Percentiles rank a stretch among this genome's conserved stretches.
These are phyloP conservation scores for Jacaranda mimosifolia DNA, from an alignment of 257 asterid species.

Conservation along the genomic window DNA sequence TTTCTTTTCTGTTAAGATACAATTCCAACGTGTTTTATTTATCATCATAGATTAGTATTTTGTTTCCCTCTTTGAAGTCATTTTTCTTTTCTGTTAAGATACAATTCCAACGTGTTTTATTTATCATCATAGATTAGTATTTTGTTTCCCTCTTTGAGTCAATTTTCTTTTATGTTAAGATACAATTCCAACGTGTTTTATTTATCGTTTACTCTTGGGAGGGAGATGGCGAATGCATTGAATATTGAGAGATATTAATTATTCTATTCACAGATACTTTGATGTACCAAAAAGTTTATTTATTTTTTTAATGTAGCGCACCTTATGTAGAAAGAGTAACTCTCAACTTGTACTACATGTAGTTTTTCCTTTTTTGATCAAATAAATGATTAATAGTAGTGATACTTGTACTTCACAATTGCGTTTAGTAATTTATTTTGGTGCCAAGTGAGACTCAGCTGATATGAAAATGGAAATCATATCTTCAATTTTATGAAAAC, in stretches of 20 bases:
- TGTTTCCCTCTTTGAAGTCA: not conserved
- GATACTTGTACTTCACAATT: not conserved
- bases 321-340: not conserved
- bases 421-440: constrained; percentile 4
- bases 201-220: not conserved
- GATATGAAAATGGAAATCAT: not conserved
- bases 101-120: too few relatives aligned
- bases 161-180: not conserved
- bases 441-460: not conserved
- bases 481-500: constrained; percentile 1
- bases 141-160: not conserved
- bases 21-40: too few relatives aligned
- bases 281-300: not conserved
- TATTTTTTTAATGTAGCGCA: not conserved
- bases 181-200: not conserved
- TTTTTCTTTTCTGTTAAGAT: not conserved
- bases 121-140: not conserved
- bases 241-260: not conserved
- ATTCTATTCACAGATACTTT: not conserved
- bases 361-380: too few relatives aligned
- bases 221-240: not conserved
- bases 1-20: not conserved
- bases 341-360: not conserved
- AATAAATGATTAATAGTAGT: not conserved
- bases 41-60: not conserved